Base-by-base conservation (phyloP, 345 rosid species). In the Gossypium longicalyx region DNA sequence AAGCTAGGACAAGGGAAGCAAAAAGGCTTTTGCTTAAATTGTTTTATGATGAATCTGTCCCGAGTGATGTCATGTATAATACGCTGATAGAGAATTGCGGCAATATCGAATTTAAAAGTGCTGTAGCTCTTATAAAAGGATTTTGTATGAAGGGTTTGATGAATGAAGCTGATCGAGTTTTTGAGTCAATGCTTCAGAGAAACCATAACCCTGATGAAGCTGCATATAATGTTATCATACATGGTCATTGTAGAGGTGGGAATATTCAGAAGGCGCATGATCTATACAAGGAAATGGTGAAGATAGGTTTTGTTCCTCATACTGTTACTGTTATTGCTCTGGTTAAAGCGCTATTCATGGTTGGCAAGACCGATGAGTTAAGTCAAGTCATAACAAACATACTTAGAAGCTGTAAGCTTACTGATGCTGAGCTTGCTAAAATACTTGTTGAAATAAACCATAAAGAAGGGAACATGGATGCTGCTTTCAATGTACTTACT, bases 111-210 rank as follows among this genome's bases (percentile, higher is more conserved):
- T 90, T 89, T 66, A 89, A 79, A 82, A 89, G 87, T 34, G 90
- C 52, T 22, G 86, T 84, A 6, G 90, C 92, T 56, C 97, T 92
- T 73, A 74, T 94, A 25, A 94, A 90, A 80, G 97, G 97, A 20
- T 92, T 94, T 77, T 94, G 98, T 72, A 87, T 89, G 96, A 92
- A 92, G 82, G 97, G 97, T 52, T 81, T 94, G 89, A 90, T 92
- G 91, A 72, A 77, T 2, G 97, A 94, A 83, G 98, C 98, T 44
- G 97, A 94, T 82, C 73, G 29, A 59, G 90, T 85, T 74, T 86
- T 90, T 66, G 83, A 88, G 74, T 89, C 89, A 3, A 89, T 94
- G 91, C 80, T 89, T 80, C 83, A 84, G 79, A 86, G 75, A 76
- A 86, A 85, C 80, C 85, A 83, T 73, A 82, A 74, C 58, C 94